Evolutionary conservation across 495 filamentous ascomycete species (phyloP), one percentile per base, ranked within the genome.

Genomic region (Xylaria grammica): DNA sequence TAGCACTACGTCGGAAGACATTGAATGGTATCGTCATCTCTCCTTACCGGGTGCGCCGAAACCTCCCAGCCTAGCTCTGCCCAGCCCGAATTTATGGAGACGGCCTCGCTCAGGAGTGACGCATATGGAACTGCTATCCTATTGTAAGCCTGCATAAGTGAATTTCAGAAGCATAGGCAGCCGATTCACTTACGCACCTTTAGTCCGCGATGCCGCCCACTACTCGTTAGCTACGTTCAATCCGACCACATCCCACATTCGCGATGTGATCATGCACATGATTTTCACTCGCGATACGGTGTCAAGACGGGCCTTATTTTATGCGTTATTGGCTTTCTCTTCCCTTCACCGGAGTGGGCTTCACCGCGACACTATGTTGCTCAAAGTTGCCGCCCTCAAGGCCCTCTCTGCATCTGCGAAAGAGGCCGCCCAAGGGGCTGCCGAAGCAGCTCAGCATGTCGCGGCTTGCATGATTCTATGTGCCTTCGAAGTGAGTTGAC

Each of bases 401-500:
- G 57, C 49, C 32, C 60, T 72, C 24, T 67, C 70, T 22, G 67
- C 67, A 34, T 65, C 68, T 60, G 68, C 66, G 32, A 63, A 62
- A 29, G 53, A 50, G 27, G 62, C 30, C 32, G 20, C 51, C 4
- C 32, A 64, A 27, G 64, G 56, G 45, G 26, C 36, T 10, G 29
- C 38, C 15, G 69, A 69, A 57, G 69, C 64, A 56, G 62, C 65
- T 50, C 71, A 71, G 32, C 71, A 73, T 44, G 62, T 69, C 29
- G 71, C 71, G 49, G 64, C 71, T 13, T 71, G 63, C 17, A 73
- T 73, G 71, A 54, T 73, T 38, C 53, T 73, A 19, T 61, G 69
- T 22, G 59, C 66, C 38, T 73, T 71, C 53, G 71, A 73, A 48
- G 56, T 59, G 17, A 48, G 56, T 59, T 13, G 7, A 45, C 30